These are phyloP conservation scores for Leccinellum albellum DNA, from an alignment of 768 basidiomycete species.

Conservation along the genomic window DNA sequence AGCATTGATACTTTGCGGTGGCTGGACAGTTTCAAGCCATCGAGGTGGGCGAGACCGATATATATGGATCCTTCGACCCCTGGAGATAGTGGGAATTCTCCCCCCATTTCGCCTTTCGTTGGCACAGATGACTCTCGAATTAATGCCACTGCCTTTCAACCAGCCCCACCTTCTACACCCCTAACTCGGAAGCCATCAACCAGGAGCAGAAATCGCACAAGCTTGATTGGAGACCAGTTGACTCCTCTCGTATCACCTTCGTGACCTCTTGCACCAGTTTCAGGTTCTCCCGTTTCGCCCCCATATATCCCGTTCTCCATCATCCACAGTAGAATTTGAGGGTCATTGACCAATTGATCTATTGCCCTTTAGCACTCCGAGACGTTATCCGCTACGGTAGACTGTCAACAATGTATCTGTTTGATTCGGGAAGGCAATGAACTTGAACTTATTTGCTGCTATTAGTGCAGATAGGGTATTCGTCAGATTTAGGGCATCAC, in stretches of 20 bases:
- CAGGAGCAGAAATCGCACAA: slow-evolving; percentile 52
- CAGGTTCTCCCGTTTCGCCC: slow-evolving; percentile 1
- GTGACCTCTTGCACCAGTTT: slow-evolving; percentile 4
- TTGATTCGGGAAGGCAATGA: not conserved
- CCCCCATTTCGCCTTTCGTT: slow-evolving; percentile 29
- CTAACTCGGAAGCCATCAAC: slow-evolving; percentile 65
- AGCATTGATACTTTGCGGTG: slow-evolving; percentile 58
- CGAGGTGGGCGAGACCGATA: slow-evolving; percentile 50
- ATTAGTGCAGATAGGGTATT: not conserved
- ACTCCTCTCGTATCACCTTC: slow-evolving; percentile 14
- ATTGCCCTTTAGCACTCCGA: not conserved
- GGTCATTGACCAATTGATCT: not conserved
- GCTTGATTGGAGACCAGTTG: slow-evolving; percentile 36
- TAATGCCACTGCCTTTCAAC: slow-evolving; percentile 34
- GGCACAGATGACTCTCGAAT: slow-evolving; percentile 34
- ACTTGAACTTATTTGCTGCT: not conserved
- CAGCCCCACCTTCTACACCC: slow-evolving; percentile 39
- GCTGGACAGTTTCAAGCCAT: slow-evolving; percentile 61
- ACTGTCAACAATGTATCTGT: not conserved
- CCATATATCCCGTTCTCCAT: not conserved
- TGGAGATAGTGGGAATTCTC: slow-evolving; percentile 26
- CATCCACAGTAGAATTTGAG: not conserved
- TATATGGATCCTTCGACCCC: slow-evolving; percentile 33
- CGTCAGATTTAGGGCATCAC: not conserved
- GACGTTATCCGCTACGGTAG: slow-evolving; percentile 6